Conservation (phyloP, 2,329 filamentous ascomycete species). For the Neofusicoccum sp. region DNA sequence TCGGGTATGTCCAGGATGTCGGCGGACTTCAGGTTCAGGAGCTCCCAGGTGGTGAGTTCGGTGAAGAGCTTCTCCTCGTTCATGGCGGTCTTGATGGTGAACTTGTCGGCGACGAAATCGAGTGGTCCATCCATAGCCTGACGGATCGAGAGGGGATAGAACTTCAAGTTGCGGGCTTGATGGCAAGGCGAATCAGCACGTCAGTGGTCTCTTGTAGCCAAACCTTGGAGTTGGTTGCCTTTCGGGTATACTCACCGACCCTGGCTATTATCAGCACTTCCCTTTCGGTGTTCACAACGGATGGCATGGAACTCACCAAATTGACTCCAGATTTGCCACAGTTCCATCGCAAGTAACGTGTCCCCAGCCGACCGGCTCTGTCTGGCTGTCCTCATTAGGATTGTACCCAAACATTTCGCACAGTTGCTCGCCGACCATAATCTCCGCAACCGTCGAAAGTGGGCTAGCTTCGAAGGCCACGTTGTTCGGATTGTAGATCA, state of each 20-base stretch:
- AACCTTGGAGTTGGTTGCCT: background rate
- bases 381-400: slow-evolving; percentile 25
- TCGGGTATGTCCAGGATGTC: slow-evolving; percentile 43
- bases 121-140: slow-evolving; percentile 32
- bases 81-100: slow-evolving; percentile 32
- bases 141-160: slow-evolving; percentile 44
- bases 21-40: slow-evolving; percentile 45
- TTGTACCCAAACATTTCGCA: slow-evolving; percentile 49
- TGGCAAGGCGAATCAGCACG: background rate
- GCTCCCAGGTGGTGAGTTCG: slow-evolving; percentile 42
- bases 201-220: background rate
- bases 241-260: background rate
- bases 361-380: slow-evolving; percentile 39
- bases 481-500: slow-evolving; percentile 54
- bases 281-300: background rate
- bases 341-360: slow-evolving; percentile 49
- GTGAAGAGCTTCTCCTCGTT: slow-evolving; percentile 37
- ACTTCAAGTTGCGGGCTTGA: slow-evolving; percentile 48
- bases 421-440: slow-evolving; percentile 46
- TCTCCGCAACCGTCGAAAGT: slow-evolving; percentile 45
- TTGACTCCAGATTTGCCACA: slow-evolving; percentile 50
- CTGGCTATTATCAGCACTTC: slow-evolving; percentile 12
- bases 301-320: slow-evolving; percentile 35
- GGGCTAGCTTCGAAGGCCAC: slow-evolving; percentile 49
- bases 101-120: slow-evolving; percentile 29